Evolutionary conservation across 2,329 filamentous ascomycete genomes (phyloP).

Genomic region (Aureobasidium namibiae): DNA sequence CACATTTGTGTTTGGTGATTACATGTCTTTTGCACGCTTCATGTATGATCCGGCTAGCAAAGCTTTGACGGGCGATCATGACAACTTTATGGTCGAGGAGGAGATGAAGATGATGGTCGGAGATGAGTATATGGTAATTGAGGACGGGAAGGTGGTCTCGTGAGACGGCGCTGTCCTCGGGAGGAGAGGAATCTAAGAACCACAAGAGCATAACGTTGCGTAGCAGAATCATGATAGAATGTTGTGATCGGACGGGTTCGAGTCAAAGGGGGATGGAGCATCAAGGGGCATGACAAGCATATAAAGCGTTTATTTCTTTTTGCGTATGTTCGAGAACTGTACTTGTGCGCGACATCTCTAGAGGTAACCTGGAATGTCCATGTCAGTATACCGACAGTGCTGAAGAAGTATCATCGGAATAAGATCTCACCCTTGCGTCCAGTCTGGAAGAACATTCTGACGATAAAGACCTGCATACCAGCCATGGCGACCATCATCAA

Average conservation of each 20-base stretch:
- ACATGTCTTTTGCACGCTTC: constrained; percentile 37
- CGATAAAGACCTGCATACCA: constrained; percentile 90
- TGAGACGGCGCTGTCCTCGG: neutral
- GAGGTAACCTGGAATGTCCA: constrained; percentile 6
- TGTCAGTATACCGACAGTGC: neutral
- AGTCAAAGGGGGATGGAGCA: neutral
- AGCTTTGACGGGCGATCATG: constrained; percentile 28
- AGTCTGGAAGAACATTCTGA: constrained; percentile 97
- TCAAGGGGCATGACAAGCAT: constrained; percentile 4
- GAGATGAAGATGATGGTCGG: constrained; percentile 39
- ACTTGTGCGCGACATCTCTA: neutral
- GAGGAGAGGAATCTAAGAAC: neutral
- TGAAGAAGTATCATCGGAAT: neutral
- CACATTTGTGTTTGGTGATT: constrained; percentile 41
- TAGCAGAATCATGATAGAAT: neutral
- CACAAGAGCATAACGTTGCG: neutral
- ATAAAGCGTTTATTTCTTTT: constrained; percentile 6
- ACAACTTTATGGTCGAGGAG: constrained; percentile 29
- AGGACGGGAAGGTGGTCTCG: constrained; percentile 25
- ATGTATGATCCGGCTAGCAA: constrained; percentile 39
- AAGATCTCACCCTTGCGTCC: constrained; percentile 52
- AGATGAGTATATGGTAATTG: constrained; percentile 35
- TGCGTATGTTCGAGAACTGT: neutral
- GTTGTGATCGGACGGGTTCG: neutral
- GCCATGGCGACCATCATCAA: constrained; percentile 92